Evolutionary conservation across 257 asterid genomes (phyloP).

Genomic region (Gynochthodes officinalis): DNA sequence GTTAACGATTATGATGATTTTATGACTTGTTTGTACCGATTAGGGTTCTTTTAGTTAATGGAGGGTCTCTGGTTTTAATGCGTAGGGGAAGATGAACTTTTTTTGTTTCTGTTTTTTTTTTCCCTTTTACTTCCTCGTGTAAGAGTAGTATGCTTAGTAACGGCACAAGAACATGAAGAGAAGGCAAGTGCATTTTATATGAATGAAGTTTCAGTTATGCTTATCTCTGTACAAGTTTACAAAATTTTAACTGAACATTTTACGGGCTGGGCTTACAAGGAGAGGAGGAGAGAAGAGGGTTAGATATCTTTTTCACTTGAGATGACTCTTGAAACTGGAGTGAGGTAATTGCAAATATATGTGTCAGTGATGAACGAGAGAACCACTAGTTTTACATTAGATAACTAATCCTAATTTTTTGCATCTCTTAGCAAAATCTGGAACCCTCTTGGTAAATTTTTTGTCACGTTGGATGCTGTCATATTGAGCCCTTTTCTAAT

Average conservation of each 20-base stretch:
- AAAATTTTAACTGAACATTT: background rate
- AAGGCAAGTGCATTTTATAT: background rate
- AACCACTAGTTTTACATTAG: background rate
- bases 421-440: background rate
- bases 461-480: background rate
- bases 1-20: background rate
- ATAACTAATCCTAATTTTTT: background rate
- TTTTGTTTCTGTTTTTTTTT: too few relatives aligned
- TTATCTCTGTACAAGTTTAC: background rate
- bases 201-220: background rate
- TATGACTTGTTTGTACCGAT: background rate
- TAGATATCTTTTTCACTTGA: background rate
- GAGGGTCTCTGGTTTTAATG: conserved; percentile 1
- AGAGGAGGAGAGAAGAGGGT: background rate
- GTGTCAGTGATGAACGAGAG: background rate
- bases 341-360: background rate
- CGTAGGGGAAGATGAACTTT: background rate
- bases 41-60: background rate
- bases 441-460: background rate
- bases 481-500: background rate
- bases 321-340: background rate
- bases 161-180: background rate
- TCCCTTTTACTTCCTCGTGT: background rate
- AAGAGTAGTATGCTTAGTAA: background rate
- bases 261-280: background rate